These are phyloP conservation scores for Fusarium sp. DNA, from an alignment of 2,329 filamentous ascomycete genomes.

Conservation along the genomic window DNA sequence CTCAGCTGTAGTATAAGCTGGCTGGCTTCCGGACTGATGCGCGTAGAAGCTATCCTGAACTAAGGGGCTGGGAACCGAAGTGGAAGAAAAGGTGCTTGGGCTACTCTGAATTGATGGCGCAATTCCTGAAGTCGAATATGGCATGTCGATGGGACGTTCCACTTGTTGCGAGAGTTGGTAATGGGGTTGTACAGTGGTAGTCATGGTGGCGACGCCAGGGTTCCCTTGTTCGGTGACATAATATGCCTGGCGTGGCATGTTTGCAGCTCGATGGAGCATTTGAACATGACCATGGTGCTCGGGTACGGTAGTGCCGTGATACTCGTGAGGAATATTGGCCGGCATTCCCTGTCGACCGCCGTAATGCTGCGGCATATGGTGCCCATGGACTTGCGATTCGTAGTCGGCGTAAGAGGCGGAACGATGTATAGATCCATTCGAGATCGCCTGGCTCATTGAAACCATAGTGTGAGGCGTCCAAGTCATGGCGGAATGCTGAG, in stretches of 20 bases:
- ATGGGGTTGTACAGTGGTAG: slow-evolving; percentile 60
- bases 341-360: slow-evolving; percentile 61
- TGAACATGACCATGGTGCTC: slow-evolving; percentile 59
- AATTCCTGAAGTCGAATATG: slow-evolving; percentile 61
- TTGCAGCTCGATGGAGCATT: slow-evolving; percentile 61
- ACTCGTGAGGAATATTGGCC: slow-evolving; percentile 56
- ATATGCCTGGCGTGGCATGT: slow-evolving; percentile 60
- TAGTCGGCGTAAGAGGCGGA: slow-evolving; percentile 67
- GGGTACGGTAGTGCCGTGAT: slow-evolving; percentile 55
- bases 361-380: slow-evolving; percentile 55
- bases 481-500: slow-evolving; percentile 62
- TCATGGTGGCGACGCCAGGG: slow-evolving; percentile 71
- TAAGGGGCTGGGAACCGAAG: slow-evolving; percentile 64
- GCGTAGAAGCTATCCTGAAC: slow-evolving; percentile 68
- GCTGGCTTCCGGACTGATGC: slow-evolving; percentile 61
- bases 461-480: slow-evolving; percentile 62
- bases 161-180: slow-evolving; percentile 64
- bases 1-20: slow-evolving; percentile 62
- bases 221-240: slow-evolving; percentile 72
- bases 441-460: slow-evolving; percentile 51
- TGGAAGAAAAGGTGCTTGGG: slow-evolving; percentile 67
- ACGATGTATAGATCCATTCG: slow-evolving; percentile 58
- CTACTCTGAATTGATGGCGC: slow-evolving; percentile 67
- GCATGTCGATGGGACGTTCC: slow-evolving; percentile 61
- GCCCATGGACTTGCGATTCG: slow-evolving; percentile 58